These are phyloP conservation scores for Cyberlindnera galapagoensis DNA, from an alignment of 805 yeast species.

Conservation along the genomic window DNA sequence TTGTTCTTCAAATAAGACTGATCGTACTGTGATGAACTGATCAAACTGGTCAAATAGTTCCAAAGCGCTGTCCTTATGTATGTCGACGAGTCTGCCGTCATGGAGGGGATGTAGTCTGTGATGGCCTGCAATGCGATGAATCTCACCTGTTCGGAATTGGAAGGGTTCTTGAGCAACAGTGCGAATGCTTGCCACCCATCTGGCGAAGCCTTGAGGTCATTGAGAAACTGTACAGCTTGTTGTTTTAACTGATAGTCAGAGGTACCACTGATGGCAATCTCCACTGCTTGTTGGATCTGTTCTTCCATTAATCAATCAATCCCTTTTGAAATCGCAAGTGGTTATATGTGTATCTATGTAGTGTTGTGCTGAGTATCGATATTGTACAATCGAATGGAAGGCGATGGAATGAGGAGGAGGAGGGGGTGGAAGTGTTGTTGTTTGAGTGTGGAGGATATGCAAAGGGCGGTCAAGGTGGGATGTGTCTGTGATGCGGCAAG, in stretches of 20 bases:
- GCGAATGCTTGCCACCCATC: constrained; percentile 43
- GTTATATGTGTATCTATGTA: background rate
- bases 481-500: too few relatives aligned
- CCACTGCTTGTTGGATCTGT: constrained; percentile 27
- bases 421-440: too few relatives aligned
- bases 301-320: constrained; percentile 14
- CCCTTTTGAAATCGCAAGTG: too few relatives aligned
- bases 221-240: constrained; percentile 38
- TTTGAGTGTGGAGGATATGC: too few relatives aligned
- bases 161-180: constrained; percentile 29
- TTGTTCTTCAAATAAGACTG: constrained; percentile 47
- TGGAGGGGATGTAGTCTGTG: constrained; percentile 19
- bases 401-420: background rate
- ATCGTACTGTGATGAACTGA: constrained; percentile 22
- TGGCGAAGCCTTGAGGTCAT: constrained; percentile 34
- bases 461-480: too few relatives aligned
- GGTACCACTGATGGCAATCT: constrained; percentile 25
- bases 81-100: constrained; percentile 14
- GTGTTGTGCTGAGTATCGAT: too few relatives aligned
- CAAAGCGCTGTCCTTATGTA: constrained; percentile 21
- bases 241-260: constrained; percentile 20
- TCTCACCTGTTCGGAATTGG: constrained; percentile 23
- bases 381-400: background rate
- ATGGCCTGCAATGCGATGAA: constrained; percentile 25
- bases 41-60: constrained; percentile 15